Evolutionary conservation across 164 flowering plant species (phyloP).

Genomic region (Liquidambar formosana): DNA sequence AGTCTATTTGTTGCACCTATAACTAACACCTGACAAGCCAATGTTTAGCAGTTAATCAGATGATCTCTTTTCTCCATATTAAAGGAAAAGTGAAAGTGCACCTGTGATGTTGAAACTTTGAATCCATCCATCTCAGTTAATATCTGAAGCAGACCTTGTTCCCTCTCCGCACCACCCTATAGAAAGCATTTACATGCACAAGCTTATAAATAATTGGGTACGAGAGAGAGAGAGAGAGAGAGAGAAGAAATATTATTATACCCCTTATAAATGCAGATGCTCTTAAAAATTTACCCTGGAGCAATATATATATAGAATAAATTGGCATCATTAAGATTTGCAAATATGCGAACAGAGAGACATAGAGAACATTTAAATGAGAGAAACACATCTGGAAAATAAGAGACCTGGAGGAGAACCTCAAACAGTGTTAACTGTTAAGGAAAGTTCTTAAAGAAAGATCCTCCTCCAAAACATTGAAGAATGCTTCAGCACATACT

Average conservation of each 20-base stretch:
- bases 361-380: too few species aligned
- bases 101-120: conserved; percentile 88
- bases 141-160: conserved; percentile 95
- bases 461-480: too few species aligned
- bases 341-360: background rate
- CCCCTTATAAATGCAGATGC: background rate
- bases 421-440: too few species aligned
- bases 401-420: too few species aligned
- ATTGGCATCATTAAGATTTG: background rate
- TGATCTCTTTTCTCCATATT: background rate
- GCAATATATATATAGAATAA: too few species aligned
- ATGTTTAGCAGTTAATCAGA: conserved; percentile 22
- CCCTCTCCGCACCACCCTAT: conserved; percentile 99
- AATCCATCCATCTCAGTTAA: conserved; percentile 99
- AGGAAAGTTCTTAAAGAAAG: too few species aligned
- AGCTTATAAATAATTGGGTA: background rate
- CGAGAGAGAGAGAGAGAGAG: background rate
- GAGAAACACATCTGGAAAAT: too few species aligned
- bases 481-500: too few species aligned
- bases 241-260: background rate
- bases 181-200: conserved; percentile 13
- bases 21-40: conserved; percentile 71
- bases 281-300: too few species aligned
- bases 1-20: conserved; percentile 97
- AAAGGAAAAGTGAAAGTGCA: conserved; percentile 18